Conservation (phyloP, 768 basidiomycete genomes). For the Leucosporidium scottii region DNA sequence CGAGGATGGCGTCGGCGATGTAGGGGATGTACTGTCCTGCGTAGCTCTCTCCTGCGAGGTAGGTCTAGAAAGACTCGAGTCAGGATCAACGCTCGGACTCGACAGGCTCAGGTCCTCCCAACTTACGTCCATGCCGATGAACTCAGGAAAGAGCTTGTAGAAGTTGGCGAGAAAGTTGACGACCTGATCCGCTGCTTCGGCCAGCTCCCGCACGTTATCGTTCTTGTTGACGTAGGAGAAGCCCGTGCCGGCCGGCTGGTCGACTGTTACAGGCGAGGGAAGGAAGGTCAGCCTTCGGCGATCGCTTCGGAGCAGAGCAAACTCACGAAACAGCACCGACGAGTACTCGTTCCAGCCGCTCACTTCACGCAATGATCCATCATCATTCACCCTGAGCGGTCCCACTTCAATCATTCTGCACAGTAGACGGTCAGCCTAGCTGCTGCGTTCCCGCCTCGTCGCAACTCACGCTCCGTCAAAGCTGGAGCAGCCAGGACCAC, state of each 20-base stretch:
- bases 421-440: slow-evolving; percentile 23
- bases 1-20: slow-evolving; percentile 55
- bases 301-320: not conserved
- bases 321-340: slow-evolving; percentile 81
- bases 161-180: slow-evolving; percentile 80
- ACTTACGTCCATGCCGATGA: slow-evolving; percentile 70
- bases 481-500: slow-evolving; percentile 89
- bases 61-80: slow-evolving; percentile 57
- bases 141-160: slow-evolving; percentile 86
- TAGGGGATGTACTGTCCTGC: slow-evolving; percentile 98
- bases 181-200: slow-evolving; percentile 70
- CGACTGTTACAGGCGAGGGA: slow-evolving; percentile 54
- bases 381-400: slow-evolving; percentile 21
- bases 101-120: not conserved
- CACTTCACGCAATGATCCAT: slow-evolving; percentile 22
- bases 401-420: slow-evolving; percentile 34
- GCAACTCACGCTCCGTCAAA: slow-evolving; percentile 61
- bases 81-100: too few species aligned
- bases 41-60: slow-evolving; percentile 89
- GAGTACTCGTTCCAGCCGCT: slow-evolving; percentile 53
- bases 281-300: not conserved
- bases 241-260: slow-evolving; percentile 95
- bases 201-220: slow-evolving; percentile 69
- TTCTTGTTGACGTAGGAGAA: slow-evolving; percentile 84
- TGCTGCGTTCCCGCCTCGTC: not conserved